phyloP scores from a whole-genome alignment of 306 rosid genomes.

The Cucumis sativus region DNA sequence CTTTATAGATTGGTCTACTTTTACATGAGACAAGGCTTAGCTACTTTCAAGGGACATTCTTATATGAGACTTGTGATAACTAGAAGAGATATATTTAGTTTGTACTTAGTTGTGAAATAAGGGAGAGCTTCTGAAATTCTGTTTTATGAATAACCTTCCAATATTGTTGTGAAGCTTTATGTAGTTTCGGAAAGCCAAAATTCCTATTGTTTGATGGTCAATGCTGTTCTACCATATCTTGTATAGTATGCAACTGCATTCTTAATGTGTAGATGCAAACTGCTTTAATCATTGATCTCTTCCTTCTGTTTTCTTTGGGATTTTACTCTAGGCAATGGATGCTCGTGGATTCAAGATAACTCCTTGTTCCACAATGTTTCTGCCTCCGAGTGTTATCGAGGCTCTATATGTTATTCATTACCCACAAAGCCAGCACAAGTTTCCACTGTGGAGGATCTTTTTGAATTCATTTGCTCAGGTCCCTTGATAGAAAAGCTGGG shows the following conservation, averaged over 20 bases:
- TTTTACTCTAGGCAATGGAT: conserved; percentile 46
- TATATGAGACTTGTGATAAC: too few species aligned
- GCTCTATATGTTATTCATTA: conserved; percentile 31
- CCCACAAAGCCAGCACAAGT: conserved; percentile 60
- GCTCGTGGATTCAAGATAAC: conserved; percentile 53
- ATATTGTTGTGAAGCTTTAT: neutral
- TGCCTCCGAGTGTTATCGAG: conserved; percentile 17
- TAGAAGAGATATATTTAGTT: neutral
- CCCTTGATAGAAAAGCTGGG: conserved; percentile 59
- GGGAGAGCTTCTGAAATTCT: neutral
- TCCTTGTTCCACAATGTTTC: conserved; percentile 9
- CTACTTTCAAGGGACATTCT: neutral
- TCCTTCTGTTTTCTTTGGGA: neutral
- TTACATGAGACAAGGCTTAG: neutral
- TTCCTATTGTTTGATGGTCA: neutral
- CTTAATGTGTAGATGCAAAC: neutral
- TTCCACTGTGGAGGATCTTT: conserved; percentile 63
- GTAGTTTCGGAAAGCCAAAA: neutral
- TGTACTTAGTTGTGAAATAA: neutral
- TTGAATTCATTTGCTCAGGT: conserved; percentile 70
- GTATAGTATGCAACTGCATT: neutral
- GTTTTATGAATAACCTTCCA: neutral
- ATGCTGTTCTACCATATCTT: neutral
- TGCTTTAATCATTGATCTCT: neutral
- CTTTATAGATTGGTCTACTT: neutral